A percentile compares a stretch with the other conserved stretches of the same genome.
These are phyloP conservation scores for Macrophomina pseudophaseolina DNA, from an alignment of 2,329 filamentous ascomycete genomes.

Conservation along the genomic window DNA sequence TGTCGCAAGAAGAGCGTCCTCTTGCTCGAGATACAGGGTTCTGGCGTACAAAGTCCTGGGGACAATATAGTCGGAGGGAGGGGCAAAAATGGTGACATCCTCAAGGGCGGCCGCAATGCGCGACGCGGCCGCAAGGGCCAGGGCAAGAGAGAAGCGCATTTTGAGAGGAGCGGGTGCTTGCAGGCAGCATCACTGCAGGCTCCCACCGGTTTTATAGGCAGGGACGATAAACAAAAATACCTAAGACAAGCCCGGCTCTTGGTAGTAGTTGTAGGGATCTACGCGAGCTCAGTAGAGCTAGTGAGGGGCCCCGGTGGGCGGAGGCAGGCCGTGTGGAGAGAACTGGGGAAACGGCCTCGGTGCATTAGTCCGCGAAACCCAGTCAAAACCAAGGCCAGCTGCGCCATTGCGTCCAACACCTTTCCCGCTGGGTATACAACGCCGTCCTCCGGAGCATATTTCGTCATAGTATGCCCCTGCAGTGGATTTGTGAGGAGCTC, in stretches of 20 bases:
- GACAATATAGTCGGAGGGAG: slow-evolving; percentile 51
- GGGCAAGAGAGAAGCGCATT: slow-evolving; percentile 16
- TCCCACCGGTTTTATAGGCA: slow-evolving; percentile 14
- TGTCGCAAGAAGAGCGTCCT: slow-evolving; percentile 55
- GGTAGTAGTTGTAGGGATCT: slow-evolving; percentile 5
- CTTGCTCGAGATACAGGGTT: slow-evolving; percentile 46
- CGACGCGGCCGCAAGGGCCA: slow-evolving; percentile 12
- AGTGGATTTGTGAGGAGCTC: not conserved
- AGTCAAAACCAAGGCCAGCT: not conserved
- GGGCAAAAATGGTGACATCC: slow-evolving; percentile 48
- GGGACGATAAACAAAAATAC: not conserved
- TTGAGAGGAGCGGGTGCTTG: not conserved
- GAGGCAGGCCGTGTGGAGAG: slow-evolving; percentile 16
- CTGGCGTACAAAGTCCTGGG: slow-evolving; percentile 60
- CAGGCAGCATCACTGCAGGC: not conserved
- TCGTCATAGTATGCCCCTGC: slow-evolving; percentile 4
- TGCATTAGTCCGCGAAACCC: slow-evolving; percentile 16
- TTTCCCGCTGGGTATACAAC: slow-evolving; percentile 9
- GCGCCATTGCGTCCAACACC: slow-evolving; percentile 4
- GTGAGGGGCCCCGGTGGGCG: slow-evolving; percentile 25
- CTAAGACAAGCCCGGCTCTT: slow-evolving; percentile 1
- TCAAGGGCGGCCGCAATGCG: not conserved
- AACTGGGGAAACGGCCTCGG: slow-evolving; percentile 20
- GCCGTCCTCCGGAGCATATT: not conserved
- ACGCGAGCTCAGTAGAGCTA: slow-evolving; percentile 10